Evolutionary conservation across 495 filamentous ascomycete species (phyloP), one percentile per base, ranked within the genome.

Genomic region (Penicillium odoratum): DNA sequence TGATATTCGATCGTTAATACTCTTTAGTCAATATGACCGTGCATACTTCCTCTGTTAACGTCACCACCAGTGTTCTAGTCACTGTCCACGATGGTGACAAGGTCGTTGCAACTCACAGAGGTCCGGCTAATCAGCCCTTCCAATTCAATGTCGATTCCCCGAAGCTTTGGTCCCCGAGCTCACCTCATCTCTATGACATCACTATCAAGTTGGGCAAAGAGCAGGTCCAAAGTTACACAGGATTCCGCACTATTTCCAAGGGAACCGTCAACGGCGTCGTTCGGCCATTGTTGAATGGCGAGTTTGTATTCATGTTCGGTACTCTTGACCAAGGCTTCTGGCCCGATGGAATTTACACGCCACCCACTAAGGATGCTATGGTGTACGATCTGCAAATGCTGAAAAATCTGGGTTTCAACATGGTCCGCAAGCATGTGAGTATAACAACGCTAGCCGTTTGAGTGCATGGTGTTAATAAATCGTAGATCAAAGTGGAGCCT

Each of bases 281-380:
- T 33, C 81, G 86, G 0, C 83, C 83, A 0, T 64, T 87, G 11
- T 61, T 88, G 45, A 88, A 88, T 59, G 85, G 83, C 18, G 74
- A 88, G 57, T 86, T 86, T 50, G 70, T 81, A 9, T 88, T 88
- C 69, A 75, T 79, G 59, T 87, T 89, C 51, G 85, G 84, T 11
- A 87, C 86, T 0, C 72, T 89, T 3, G 86, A 89, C 51, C 85
- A 89, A 59, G 86, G 85, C 3, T 88, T 78, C 68, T 89, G 85
- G 85, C 86, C 86, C 0, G 86, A 89, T 60, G 86, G 86, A 0
- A 69, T 88, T 25, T 81, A 88, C 59, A 73, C 77, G 0, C 79
- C 86, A 0, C 86, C 86, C 0, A 86, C 73, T 18, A 64, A 69
- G 3, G 83, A 88, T 53, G 86, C 86, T 0, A 87, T 89, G 86